Percentiles rank a stretch among this genome's conserved stretches.
phyloP scores from a whole-genome alignment of 305 asterid genomes.

The Solanum hybrid region DNA sequence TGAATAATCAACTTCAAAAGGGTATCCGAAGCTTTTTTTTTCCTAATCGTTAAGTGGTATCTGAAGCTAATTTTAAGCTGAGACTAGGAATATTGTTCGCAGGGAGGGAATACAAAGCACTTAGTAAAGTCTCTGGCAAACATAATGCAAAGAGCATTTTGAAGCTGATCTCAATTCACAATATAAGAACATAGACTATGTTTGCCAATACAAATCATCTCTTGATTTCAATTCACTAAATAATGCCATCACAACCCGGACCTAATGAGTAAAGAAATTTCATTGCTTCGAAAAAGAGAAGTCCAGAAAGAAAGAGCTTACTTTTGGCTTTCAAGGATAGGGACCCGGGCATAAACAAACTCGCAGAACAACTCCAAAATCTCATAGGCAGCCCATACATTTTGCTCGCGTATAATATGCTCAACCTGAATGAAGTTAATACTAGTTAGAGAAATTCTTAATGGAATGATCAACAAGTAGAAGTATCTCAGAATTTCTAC shows the following conservation, averaged over 20 bases:
- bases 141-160: not conserved
- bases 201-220: not conserved
- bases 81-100: not conserved
- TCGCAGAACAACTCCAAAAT: slow-evolving; percentile 78
- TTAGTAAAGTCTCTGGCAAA: not conserved
- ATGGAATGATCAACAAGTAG: slow-evolving; percentile 5
- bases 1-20: not conserved
- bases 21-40: not conserved
- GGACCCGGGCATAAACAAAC: slow-evolving; percentile 77
- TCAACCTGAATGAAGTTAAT: slow-evolving; percentile 50
- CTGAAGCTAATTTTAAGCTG: not conserved
- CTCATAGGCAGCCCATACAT: slow-evolving; percentile 89
- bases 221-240: not conserved
- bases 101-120: not conserved
- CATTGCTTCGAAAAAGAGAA: not conserved
- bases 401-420: slow-evolving; percentile 84
- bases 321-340: slow-evolving; percentile 88
- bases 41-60: not conserved
- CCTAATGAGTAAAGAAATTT: not conserved
- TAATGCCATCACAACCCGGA: not conserved
- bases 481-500: slow-evolving; percentile 27
- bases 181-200: not conserved
- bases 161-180: not conserved
- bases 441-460: not conserved
- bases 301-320: slow-evolving; percentile 10